phyloP scores from a whole-genome alignment of 139 green algal species.

The Diplosphaera chodatii region DNA sequence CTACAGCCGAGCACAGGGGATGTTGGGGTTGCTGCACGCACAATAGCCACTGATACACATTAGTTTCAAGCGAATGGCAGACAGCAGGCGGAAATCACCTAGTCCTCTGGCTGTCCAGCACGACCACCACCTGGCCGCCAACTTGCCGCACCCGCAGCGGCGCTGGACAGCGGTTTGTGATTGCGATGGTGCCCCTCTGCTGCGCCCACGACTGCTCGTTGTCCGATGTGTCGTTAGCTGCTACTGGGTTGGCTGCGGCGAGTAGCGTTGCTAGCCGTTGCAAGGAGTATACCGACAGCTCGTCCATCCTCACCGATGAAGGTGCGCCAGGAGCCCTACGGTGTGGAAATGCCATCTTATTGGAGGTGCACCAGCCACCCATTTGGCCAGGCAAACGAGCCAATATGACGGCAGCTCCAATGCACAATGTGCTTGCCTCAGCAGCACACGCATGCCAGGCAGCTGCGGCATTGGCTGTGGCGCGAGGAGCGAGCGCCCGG shows the following conservation, averaged over 20 bases:
- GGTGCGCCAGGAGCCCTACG: background rate
- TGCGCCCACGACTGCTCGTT: background rate
- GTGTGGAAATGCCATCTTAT: too few species aligned
- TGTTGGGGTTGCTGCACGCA: too few species aligned
- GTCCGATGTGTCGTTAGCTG: too few species aligned
- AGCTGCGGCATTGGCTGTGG: background rate
- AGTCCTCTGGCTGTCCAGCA: background rate
- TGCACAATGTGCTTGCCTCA: too few species aligned
- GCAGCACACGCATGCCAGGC: background rate
- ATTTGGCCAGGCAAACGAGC: too few species aligned
- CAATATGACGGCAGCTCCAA: too few species aligned
- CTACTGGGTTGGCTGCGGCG: background rate
- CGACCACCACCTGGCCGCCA: background rate
- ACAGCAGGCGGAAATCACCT: background rate
- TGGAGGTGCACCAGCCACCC: too few species aligned
- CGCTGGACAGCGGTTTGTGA: constrained; percentile 13
- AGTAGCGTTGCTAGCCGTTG: background rate
- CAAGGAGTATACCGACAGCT: background rate
- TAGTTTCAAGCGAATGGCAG: too few species aligned
- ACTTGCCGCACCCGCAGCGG: constrained; percentile 17
- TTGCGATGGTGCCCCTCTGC: background rate
- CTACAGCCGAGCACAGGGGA: background rate
- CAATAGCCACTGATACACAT: too few species aligned
- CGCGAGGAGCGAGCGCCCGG: background rate
- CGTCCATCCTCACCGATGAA: background rate